A percentile compares a stretch with the other conserved stretches of the same genome.
These are phyloP conservation scores for Puya raimondii DNA, from an alignment of 176 grass and related monocot species.

Conservation along the genomic window DNA sequence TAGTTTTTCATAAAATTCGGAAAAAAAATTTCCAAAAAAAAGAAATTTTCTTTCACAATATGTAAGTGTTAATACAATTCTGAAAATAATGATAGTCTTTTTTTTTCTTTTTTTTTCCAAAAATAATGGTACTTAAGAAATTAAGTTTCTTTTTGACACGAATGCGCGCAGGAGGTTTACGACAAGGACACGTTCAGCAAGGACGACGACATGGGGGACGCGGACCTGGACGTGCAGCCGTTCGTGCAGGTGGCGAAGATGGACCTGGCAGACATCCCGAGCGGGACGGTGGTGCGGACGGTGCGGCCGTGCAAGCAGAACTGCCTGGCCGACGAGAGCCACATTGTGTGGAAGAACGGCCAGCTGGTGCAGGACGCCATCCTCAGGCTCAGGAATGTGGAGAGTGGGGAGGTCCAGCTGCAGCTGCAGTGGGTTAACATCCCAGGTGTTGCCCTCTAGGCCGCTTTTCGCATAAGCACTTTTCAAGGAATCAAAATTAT, in stretches of 20 bases:
- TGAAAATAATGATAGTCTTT: no score
- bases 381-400: constrained; percentile 68
- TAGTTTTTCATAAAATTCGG: no score
- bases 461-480: no score
- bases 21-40: no score
- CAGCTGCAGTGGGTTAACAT: constrained; percentile 64
- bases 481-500: no score
- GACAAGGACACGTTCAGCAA: constrained; percentile 63
- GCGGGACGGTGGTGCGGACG: constrained; percentile 16
- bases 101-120: no score
- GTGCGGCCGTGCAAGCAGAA: constrained; percentile 30
- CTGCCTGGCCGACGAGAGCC: constrained; percentile 57
- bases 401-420: constrained; percentile 70
- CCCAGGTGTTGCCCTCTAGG: not conserved
- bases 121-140: no score
- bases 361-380: constrained; percentile 55
- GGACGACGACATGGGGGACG: constrained; percentile 56
- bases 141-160: no score
- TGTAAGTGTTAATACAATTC: no score
- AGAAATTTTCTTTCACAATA: no score
- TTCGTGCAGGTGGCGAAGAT: constrained; percentile 27
- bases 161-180: constrained; percentile 25
- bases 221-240: constrained; percentile 33
- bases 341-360: constrained; percentile 47
- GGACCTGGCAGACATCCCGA: constrained; percentile 9